These are phyloP conservation scores for Colletotrichum australisinense DNA, from an alignment of 2,329 filamentous ascomycete genomes.

Conservation along the genomic window DNA sequence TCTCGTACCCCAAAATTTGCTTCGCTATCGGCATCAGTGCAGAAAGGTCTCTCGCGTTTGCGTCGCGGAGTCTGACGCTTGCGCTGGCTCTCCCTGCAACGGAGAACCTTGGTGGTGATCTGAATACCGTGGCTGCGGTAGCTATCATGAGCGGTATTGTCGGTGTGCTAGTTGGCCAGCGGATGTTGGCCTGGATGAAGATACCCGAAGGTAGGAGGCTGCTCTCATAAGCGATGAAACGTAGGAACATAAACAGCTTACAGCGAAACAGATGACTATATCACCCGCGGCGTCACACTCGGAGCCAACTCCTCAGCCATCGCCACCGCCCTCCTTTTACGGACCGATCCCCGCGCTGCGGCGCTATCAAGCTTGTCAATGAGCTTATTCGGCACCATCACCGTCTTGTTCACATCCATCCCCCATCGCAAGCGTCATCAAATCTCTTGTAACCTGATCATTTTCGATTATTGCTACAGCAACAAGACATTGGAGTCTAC, in stretches of 20 bases:
- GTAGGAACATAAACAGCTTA: neutral
- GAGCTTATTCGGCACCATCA: slow-evolving; percentile 70
- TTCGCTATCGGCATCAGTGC: slow-evolving; percentile 65
- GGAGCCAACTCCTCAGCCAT: slow-evolving; percentile 71
- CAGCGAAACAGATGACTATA: slow-evolving; percentile 64
- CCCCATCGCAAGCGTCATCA: slow-evolving; percentile 62
- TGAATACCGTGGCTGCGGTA: slow-evolving; percentile 65
- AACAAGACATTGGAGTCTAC: too few species aligned
- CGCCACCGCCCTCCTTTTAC: slow-evolving; percentile 66
- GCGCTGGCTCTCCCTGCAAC: slow-evolving; percentile 69
- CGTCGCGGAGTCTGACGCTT: slow-evolving; percentile 67
- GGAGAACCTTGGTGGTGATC: slow-evolving; percentile 66
- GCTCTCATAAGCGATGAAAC: neutral
- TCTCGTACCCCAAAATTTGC: slow-evolving; percentile 68
- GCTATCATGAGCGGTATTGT: slow-evolving; percentile 70
- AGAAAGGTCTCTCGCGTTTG: slow-evolving; percentile 64
- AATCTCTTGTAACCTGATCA: slow-evolving; percentile 52
- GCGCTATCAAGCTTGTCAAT: slow-evolving; percentile 70
- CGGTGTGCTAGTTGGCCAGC: slow-evolving; percentile 65
- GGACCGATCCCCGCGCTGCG: slow-evolving; percentile 68
- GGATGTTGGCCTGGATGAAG: slow-evolving; percentile 59
- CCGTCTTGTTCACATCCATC: slow-evolving; percentile 68
- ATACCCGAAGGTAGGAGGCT: slow-evolving; percentile 61
- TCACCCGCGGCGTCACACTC: slow-evolving; percentile 71
- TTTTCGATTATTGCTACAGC: neutral